These are phyloP conservation scores for Fusarium pseudocircinatum DNA, from an alignment of 2,329 filamentous ascomycete species.

Conservation along the genomic window DNA sequence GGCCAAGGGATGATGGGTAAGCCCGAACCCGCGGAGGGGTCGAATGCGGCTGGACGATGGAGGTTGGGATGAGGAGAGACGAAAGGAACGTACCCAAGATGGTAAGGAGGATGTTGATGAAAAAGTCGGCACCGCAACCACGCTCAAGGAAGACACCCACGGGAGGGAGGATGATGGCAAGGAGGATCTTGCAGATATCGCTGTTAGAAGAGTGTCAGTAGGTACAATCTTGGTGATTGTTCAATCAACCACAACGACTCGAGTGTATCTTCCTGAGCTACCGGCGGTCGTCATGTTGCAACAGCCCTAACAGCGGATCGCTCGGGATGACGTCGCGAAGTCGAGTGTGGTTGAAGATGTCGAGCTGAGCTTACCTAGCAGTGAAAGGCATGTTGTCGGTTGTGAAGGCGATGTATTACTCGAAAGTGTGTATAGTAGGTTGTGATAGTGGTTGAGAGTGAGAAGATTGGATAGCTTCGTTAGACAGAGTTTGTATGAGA, in stretches of 20 bases:
- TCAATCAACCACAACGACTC: neutral
- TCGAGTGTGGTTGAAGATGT: neutral
- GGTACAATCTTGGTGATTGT: neutral
- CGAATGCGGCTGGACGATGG: slow-evolving; percentile 39
- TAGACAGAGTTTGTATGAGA: slow-evolving; percentile 8
- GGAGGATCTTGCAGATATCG: slow-evolving; percentile 75
- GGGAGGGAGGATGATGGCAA: slow-evolving; percentile 90
- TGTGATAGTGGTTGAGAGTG: slow-evolving; percentile 1
- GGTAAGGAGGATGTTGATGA: slow-evolving; percentile 93
- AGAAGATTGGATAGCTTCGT: slow-evolving; percentile 11
- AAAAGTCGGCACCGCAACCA: slow-evolving; percentile 84
- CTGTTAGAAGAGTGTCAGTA: slow-evolving; percentile 39
- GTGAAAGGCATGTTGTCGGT: slow-evolving; percentile 66
- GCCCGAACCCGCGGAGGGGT: slow-evolving; percentile 51
- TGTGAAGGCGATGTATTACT: slow-evolving; percentile 25
- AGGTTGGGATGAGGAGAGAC: neutral
- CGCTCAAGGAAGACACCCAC: slow-evolving; percentile 95
- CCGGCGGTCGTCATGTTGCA: neutral
- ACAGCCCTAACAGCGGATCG: slow-evolving; percentile 25
- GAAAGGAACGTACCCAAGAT: slow-evolving; percentile 64
- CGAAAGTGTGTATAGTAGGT: slow-evolving; percentile 9
- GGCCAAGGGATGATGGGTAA: neutral
- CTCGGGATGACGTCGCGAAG: slow-evolving; percentile 31
- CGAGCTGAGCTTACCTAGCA: slow-evolving; percentile 59
- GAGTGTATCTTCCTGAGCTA: neutral